These are phyloP conservation scores for Ophiostoma piceae DNA, from an alignment of 2,329 filamentous ascomycete species.

Conservation along the genomic window DNA sequence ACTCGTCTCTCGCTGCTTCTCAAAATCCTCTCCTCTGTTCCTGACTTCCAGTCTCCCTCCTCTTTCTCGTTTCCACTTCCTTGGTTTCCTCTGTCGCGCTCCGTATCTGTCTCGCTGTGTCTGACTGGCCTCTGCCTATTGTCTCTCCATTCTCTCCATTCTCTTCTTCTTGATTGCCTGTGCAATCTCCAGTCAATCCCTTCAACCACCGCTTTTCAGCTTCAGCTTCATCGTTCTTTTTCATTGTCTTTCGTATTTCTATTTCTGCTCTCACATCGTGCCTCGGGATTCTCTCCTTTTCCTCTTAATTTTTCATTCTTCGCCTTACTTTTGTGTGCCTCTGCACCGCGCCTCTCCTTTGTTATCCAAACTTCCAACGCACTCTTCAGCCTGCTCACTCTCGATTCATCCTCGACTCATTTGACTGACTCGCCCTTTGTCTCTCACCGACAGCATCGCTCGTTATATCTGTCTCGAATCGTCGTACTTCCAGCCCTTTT, in stretches of 20 bases:
- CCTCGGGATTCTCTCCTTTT: background rate
- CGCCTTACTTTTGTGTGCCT: slow-evolving; percentile 14
- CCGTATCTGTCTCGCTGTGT: slow-evolving; percentile 7
- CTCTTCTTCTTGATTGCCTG: background rate
- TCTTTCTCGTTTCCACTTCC: slow-evolving; percentile 10
- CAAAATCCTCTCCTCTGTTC: background rate
- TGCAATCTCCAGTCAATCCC: background rate
- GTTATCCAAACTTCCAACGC: slow-evolving; percentile 1
- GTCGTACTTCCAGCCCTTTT: background rate
- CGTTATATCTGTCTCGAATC: background rate
- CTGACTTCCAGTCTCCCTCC: background rate
- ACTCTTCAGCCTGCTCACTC: slow-evolving; percentile 4
- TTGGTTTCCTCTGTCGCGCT: background rate
- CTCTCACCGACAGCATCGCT: background rate
- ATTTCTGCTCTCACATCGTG: background rate
- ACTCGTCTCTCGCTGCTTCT: slow-evolving; percentile 15
- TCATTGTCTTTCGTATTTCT: background rate
- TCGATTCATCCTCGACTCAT: background rate
- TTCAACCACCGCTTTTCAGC: slow-evolving; percentile 3
- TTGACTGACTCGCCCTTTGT: background rate
- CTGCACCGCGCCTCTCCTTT: slow-evolving; percentile 25
- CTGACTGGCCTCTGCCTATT: background rate
- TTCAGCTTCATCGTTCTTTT: background rate
- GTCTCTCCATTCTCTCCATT: background rate
- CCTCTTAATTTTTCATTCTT: background rate